phyloP scores from a whole-genome alignment of 2,329 filamentous ascomycete genomes.

The Pestalotiopsis sp. region DNA sequence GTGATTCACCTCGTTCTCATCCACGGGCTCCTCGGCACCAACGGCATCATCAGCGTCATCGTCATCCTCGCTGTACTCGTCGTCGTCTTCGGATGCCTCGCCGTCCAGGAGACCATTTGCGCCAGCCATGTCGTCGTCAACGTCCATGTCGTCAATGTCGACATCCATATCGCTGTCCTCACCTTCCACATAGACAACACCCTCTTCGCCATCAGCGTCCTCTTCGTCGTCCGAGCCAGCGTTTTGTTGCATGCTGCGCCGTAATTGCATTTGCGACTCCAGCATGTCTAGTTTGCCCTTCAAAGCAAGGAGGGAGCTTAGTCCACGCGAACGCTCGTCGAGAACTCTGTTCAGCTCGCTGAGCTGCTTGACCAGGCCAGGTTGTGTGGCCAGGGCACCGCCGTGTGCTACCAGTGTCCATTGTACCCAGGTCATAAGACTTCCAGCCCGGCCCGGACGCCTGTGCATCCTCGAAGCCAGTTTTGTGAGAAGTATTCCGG shows the following conservation, averaged over 20 bases:
- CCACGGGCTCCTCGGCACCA: slow-evolving; percentile 44
- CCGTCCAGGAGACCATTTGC: slow-evolving; percentile 57
- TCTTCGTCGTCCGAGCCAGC: slow-evolving; percentile 56
- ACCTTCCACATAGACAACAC: slow-evolving; percentile 85
- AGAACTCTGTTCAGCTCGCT: slow-evolving; percentile 82
- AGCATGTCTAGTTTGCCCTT: slow-evolving; percentile 97
- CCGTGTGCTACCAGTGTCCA: slow-evolving; percentile 93
- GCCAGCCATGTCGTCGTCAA: slow-evolving; percentile 58
- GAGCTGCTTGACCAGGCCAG: slow-evolving; percentile 79
- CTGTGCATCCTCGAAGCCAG: slow-evolving; percentile 86
- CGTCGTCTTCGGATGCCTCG: slow-evolving; percentile 61
- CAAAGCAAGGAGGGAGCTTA: slow-evolving; percentile 80
- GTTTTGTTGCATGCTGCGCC: slow-evolving; percentile 67
- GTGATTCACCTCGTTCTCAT: slow-evolving; percentile 60
- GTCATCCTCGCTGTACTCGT: slow-evolving; percentile 35
- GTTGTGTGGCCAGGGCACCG: slow-evolving; percentile 83
- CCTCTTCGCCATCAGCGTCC: slow-evolving; percentile 67
- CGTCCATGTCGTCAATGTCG: slow-evolving; percentile 48
- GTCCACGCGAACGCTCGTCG: slow-evolving; percentile 79
- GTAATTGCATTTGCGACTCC: slow-evolving; percentile 82
- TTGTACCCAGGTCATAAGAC: slow-evolving; percentile 93
- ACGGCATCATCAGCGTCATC: slow-evolving; percentile 47
- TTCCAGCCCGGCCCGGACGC: slow-evolving; percentile 85
- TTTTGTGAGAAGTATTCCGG: slow-evolving; percentile 76
- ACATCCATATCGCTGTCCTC: slow-evolving; percentile 61